A percentile compares a stretch with the other conserved stretches of the same genome.
Evolutionary conservation across 2,329 filamentous ascomycete genomes (phyloP).

Genomic region (Calonectria multiphialidica): DNA sequence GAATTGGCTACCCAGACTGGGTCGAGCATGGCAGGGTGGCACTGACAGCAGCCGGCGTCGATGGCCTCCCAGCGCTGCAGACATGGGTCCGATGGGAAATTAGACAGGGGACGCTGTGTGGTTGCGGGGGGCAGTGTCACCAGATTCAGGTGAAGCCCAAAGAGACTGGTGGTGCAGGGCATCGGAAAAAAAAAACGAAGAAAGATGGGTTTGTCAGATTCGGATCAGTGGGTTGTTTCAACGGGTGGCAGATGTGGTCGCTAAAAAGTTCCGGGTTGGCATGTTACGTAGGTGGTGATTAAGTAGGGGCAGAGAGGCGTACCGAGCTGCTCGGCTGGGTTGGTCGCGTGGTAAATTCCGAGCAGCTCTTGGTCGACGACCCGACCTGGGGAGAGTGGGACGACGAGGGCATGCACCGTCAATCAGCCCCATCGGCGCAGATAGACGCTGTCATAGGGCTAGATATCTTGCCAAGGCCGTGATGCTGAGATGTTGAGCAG

Average conservation of each 20-base stretch:
- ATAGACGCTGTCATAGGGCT: neutral
- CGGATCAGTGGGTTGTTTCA: slow-evolving; percentile 25
- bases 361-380: neutral
- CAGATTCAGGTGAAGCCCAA: slow-evolving; percentile 38
- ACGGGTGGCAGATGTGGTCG: slow-evolving; percentile 15
- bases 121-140: slow-evolving; percentile 20
- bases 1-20: neutral
- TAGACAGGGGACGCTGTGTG: slow-evolving; percentile 22
- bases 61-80: neutral
- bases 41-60: neutral
- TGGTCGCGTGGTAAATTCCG: neutral
- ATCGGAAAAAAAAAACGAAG: slow-evolving; percentile 9
- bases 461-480: neutral
- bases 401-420: neutral
- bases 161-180: neutral
- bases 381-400: neutral
- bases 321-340: neutral
- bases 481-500: neutral
- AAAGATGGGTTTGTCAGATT: slow-evolving; percentile 11
- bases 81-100: slow-evolving; percentile 21
- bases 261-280: neutral
- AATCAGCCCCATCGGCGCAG: neutral
- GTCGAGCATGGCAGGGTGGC: neutral
- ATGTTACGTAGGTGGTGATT: neutral
- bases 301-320: neutral